Evolutionary conservation across 257 asterid genomes (phyloP), one percentile per base, ranked within the genome.

Genomic region (Solanum dulcamara): DNA sequence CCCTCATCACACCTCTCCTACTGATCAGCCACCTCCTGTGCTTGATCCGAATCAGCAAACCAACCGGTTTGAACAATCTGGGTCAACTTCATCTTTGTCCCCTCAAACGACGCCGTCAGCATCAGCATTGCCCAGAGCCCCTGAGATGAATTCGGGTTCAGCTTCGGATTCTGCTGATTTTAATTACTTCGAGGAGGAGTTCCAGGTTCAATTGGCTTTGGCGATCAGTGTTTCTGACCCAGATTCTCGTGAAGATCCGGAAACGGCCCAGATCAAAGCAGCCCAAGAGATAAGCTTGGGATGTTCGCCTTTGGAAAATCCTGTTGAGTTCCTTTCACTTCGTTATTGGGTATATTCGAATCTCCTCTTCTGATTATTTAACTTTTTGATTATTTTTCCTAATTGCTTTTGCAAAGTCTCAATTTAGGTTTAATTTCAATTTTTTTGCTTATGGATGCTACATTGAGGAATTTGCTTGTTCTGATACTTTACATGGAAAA

Each of bases 221-320:
- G 99, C 99, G 85, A 95, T 97, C 89, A 97, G 99, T 90, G 99
- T 92, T 26, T 97, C 99, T 80, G 99, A 95, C 93, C 90, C 91
- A 75, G 91, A 87, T 87, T 86, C 90, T 32, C 88, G 74, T 88
- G 96, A 92, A 90, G 99, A 97, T 92, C 90, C 95, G 59, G 98
- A 95, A 87, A 92, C 93, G 7, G 97, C 98, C 10, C 99, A 95
- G 90, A 94, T 97, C 89, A 87, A 93, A 86, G 95, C 92, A 40
- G 98, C 95, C 3, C 96, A 97, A 92, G 95, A 93, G 92, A 95
- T 97, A 88, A 95, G 98, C 92, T 93, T 97, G 86, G 99, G 98
- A 30, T 90, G 94, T 86, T 81, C 97, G 50, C 92, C 97, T 77
- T 87, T 94, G 37, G 95, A 93, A 85, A 91, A 89, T 80, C 88